Evolutionary conservation across 495 filamentous ascomycete genomes (phyloP), one percentile per base, ranked within the genome.

Genomic region (Lophium mytilinum): DNA sequence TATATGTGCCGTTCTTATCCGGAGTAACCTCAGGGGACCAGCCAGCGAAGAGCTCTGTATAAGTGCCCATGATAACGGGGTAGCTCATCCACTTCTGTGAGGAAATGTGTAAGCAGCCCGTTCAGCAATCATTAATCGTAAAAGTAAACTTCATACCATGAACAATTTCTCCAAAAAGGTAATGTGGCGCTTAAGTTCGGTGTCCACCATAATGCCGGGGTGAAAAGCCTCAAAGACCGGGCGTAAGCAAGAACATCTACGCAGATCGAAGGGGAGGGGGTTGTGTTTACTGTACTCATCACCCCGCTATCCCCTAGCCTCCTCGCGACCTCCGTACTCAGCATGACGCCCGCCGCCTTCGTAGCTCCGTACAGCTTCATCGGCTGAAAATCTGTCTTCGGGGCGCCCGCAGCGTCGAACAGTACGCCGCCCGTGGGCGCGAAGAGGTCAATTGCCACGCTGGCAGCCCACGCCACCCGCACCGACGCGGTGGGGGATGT

Each of bases 301-400:
- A 76, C 56, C 9, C 68, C 68, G 0, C 69, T 47, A 34, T 62
- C 50, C 2, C 57, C 60, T 15, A 65, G 50, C 10, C 68, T 57
- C 33, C 66, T 62, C 11, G 64, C 71, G 48, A 66, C 66, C 54
- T 76, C 71, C 3, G 33, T 47, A 9, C 72, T 68, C 1, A 77
- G 53, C 41, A 75, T 70, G 1, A 72, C 53, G 45, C 69, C 72
- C 9, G 71, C 73, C 14, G 62, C 66, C 54, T 79, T 79, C 42
- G 47, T 66, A 52, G 69, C 65, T 30, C 61, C 67, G 57, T 78
- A 79, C 58, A 72, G 69, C 9, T 19, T 57, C 62, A 64, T 14
- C 45, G 45, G 21, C 15, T 1, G 24, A 2, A 14, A 14, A 1
- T 48, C 18, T 1, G 33, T 24, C 21, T 21, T 21, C 11, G 45